These are phyloP conservation scores for Xerocomellus chrysenteron DNA, from an alignment of 768 basidiomycete species.

Conservation along the genomic window DNA sequence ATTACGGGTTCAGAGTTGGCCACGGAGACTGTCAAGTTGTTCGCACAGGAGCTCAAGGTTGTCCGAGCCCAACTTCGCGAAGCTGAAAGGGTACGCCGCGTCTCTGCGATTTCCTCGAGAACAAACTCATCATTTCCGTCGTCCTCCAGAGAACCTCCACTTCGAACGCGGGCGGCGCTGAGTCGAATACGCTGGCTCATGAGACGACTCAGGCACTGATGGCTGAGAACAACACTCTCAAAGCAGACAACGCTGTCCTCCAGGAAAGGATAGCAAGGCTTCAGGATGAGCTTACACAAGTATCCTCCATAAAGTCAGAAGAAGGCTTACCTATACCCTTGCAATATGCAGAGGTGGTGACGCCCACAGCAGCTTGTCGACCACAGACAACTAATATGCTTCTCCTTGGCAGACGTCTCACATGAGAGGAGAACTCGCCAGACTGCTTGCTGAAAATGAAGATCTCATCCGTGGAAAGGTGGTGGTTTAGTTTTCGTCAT, in stretches of 20 bases:
- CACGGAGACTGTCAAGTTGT: conserved; percentile 24
- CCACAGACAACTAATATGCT: background rate
- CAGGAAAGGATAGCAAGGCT: conserved; percentile 14
- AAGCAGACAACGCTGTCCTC: conserved; percentile 19
- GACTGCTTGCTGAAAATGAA: conserved; percentile 16
- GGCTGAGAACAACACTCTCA: conserved; percentile 18
- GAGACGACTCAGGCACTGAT: conserved; percentile 10
- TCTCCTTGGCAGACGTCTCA: conserved; percentile 7
- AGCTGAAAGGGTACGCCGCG: conserved; percentile 15
- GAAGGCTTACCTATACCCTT: background rate
- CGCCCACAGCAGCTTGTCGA: background rate
- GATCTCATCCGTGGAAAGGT: conserved; percentile 18
- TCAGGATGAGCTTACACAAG: conserved; percentile 6
- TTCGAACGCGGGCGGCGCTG: background rate
- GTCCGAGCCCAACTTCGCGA: conserved; percentile 24
- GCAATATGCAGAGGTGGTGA: conserved; percentile 10
- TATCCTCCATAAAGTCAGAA: conserved; percentile 21
- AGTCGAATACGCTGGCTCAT: background rate
- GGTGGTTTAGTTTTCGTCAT: background rate
- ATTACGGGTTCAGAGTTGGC: conserved; percentile 27
- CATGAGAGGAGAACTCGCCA: conserved; percentile 11
- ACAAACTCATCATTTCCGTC: background rate
- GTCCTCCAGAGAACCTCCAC: conserved; percentile 12
- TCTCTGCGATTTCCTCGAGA: background rate
- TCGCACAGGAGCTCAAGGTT: conserved; percentile 26